Evolutionary conservation across 108 stramenopile species (phyloP).

Genomic region (Fistulifera solaris): DNA sequence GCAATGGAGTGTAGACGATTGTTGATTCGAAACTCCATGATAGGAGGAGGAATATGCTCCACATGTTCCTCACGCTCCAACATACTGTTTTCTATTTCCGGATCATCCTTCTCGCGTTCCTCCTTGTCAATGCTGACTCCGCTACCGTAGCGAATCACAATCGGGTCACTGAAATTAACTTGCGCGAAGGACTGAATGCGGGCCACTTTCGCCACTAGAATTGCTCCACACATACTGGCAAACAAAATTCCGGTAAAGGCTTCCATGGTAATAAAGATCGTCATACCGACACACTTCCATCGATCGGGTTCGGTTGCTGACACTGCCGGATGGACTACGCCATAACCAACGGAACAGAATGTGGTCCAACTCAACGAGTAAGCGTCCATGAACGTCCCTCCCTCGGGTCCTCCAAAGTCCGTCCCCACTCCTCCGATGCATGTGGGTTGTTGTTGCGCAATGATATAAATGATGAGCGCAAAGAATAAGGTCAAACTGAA

Average conservation of each 20-base stretch:
- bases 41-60: conserved; percentile 35
- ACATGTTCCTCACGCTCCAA: neutral
- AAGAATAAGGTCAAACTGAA: conserved; percentile 17
- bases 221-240: conserved; percentile 51
- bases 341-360: conserved; percentile 47
- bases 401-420: conserved; percentile 3
- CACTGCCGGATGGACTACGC: conserved; percentile 27
- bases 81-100: too few relatives aligned
- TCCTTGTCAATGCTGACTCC: conserved; percentile 24
- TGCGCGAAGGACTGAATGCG: conserved; percentile 46
- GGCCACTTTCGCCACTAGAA: conserved; percentile 68
- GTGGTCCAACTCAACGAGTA: conserved; percentile 45
- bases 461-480: conserved; percentile 12
- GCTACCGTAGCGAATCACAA: conserved; percentile 45
- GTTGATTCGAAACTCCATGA: conserved; percentile 61
- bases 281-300: conserved; percentile 32
- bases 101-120: too few relatives aligned
- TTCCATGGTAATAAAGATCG: conserved; percentile 41
- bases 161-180: conserved; percentile 44
- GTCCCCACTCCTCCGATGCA: conserved; percentile 29
- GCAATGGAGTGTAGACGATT: conserved; percentile 29
- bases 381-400: conserved; percentile 30
- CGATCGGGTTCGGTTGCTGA: conserved; percentile 16
- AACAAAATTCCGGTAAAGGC: conserved; percentile 61
- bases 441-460: conserved; percentile 12